phyloP scores from a whole-genome alignment of 2,329 filamentous ascomycete genomes.

The Aspergillus sp. region DNA sequence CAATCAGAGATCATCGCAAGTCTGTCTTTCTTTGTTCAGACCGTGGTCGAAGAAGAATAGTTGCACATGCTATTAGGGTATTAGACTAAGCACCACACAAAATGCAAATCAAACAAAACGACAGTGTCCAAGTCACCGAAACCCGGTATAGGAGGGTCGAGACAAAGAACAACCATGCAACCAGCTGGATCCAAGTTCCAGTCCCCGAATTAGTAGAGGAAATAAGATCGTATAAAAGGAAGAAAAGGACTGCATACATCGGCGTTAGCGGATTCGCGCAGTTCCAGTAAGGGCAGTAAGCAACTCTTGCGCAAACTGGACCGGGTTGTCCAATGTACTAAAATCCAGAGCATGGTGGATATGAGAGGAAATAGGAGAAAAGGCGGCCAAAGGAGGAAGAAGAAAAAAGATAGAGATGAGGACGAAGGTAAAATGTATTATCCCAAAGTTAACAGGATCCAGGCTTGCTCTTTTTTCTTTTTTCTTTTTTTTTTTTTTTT shows the following conservation, averaged over 20 bases:
- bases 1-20: background rate
- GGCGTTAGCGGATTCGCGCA: background rate
- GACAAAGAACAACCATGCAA: background rate
- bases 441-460: slow-evolving; percentile 2
- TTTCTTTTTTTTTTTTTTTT: slow-evolving; percentile 1
- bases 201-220: background rate
- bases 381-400: background rate
- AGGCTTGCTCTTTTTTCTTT: background rate
- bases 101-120: background rate
- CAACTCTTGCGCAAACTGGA: no score
- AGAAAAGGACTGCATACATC: background rate
- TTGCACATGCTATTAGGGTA: slow-evolving; percentile 6
- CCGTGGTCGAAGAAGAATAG: background rate
- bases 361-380: background rate
- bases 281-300: background rate
- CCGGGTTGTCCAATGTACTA: background rate
- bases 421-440: background rate
- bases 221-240: background rate
- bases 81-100: background rate
- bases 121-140: background rate
- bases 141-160: background rate
- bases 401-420: slow-evolving; percentile 1
- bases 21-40: background rate
- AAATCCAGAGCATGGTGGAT: background rate
- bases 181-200: background rate